Conservation (phyloP, 148 eudicot species). For the Cornus controversa region DNA sequence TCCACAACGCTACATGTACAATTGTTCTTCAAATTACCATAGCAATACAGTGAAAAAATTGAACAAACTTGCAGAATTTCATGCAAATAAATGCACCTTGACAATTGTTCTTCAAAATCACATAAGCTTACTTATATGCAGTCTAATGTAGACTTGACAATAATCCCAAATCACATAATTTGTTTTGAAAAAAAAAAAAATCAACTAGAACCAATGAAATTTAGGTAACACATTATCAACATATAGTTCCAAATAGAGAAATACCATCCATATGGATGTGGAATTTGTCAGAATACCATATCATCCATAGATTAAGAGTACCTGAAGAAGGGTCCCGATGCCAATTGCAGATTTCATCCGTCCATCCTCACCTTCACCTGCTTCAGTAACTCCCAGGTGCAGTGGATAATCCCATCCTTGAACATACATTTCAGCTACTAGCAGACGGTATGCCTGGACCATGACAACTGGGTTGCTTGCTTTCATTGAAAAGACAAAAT, state of each 20-base stretch:
- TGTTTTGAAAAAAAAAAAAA: background rate
- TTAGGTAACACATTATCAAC: background rate
- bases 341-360: slow-evolving; percentile 99
- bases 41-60: background rate
- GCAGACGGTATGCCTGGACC: slow-evolving; percentile 95
- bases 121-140: background rate
- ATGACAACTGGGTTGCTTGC: slow-evolving; percentile 98
- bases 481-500: slow-evolving; percentile 96
- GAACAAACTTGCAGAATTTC: slow-evolving; percentile 1
- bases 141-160: background rate
- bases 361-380: slow-evolving; percentile 99
- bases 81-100: background rate
- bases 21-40: background rate
- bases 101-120: too few relatives aligned
- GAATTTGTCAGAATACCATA: background rate
- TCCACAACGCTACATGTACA: background rate
- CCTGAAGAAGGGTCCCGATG: slow-evolving; percentile 99
- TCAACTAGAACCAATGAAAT: background rate
- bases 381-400: slow-evolving; percentile 97
- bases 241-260: background rate
- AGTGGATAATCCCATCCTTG: slow-evolving; percentile 97
- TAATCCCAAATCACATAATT: background rate
- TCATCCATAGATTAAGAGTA: slow-evolving; percentile 10
- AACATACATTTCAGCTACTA: slow-evolving; percentile 93
- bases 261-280: slow-evolving; percentile 2